Percentiles rank a stretch among this genome's conserved stretches.
Evolutionary conservation across 208 protist species (phyloP).

Genomic region (Trypanosoma vivax): DNA sequence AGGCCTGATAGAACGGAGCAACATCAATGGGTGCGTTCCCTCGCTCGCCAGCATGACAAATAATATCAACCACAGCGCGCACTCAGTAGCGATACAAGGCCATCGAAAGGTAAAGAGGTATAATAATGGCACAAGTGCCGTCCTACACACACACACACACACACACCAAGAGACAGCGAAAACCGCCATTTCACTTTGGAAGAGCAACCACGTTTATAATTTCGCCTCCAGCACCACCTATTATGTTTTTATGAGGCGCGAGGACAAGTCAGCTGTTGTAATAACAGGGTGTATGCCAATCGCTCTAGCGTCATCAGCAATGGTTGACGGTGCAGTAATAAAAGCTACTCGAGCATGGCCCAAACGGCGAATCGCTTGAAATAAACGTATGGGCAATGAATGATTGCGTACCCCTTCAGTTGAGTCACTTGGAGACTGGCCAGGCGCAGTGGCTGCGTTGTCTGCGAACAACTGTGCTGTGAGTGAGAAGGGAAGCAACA

Average conservation of each 20-base stretch:
- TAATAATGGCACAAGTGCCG: too few relatives aligned
- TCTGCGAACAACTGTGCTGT: slow-evolving; percentile 43
- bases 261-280: slow-evolving; percentile 25
- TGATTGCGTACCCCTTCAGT: background rate
- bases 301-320: slow-evolving; percentile 27
- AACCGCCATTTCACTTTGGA: too few relatives aligned
- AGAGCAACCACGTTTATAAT: slow-evolving; percentile 11
- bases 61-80: too few relatives aligned
- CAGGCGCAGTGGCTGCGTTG: background rate
- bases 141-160: too few relatives aligned
- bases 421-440: background rate
- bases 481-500: slow-evolving; percentile 46
- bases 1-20: too few relatives aligned
- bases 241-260: slow-evolving; percentile 17
- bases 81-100: too few relatives aligned
- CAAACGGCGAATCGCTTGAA: slow-evolving; percentile 25
- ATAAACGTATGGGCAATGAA: slow-evolving; percentile 26
- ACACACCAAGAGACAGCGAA: too few relatives aligned
- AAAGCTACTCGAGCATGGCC: slow-evolving; percentile 50
- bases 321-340: slow-evolving; percentile 30
- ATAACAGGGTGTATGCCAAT: slow-evolving; percentile 43
- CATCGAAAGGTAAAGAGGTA: too few relatives aligned
- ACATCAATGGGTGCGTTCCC: too few relatives aligned
- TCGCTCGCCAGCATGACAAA: too few relatives aligned
- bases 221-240: background rate